A percentile compares a stretch with the other conserved stretches of the same genome.
Evolutionary conservation across 2,329 filamentous ascomycete species (phyloP).

Genomic region (Xylariomycetidae sp.): DNA sequence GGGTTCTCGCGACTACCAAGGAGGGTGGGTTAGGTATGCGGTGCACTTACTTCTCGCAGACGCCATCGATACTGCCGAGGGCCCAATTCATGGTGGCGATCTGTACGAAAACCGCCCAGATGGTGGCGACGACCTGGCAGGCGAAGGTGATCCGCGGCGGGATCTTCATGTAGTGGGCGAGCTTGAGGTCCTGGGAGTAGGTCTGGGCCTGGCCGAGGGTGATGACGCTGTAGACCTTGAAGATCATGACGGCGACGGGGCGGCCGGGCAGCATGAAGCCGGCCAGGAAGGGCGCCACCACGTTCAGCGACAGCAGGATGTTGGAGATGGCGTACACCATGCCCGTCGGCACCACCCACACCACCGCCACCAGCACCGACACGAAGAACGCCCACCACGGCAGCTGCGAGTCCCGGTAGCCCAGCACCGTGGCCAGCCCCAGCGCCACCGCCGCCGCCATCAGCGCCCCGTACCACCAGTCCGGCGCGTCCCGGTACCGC

Average conservation of each 20-base stretch:
- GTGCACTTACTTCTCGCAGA: conserved; percentile 30
- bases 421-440: conserved; percentile 37
- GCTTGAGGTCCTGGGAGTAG: conserved; percentile 29
- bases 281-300: conserved; percentile 47
- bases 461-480: conserved; percentile 48
- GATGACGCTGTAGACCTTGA: conserved; percentile 43
- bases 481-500: conserved; percentile 44
- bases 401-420: conserved; percentile 42
- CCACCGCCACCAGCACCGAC: conserved; percentile 36
- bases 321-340: conserved; percentile 47
- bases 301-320: conserved; percentile 44
- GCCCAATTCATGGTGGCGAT: conserved; percentile 43
- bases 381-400: conserved; percentile 50
- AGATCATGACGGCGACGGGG: conserved; percentile 50
- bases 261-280: conserved; percentile 54
- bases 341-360: conserved; percentile 41
- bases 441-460: conserved; percentile 41
- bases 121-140: conserved; percentile 43
- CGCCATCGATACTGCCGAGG: conserved; percentile 36
- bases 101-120: conserved; percentile 42
- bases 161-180: conserved; percentile 33
- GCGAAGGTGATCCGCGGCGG: conserved; percentile 43
- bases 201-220: conserved; percentile 30
- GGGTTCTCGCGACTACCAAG: conserved; percentile 21
- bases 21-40: conserved; percentile 24